Base-by-base conservation (phyloP, 148 eudicot species). In the Spergularia marina region DNA sequence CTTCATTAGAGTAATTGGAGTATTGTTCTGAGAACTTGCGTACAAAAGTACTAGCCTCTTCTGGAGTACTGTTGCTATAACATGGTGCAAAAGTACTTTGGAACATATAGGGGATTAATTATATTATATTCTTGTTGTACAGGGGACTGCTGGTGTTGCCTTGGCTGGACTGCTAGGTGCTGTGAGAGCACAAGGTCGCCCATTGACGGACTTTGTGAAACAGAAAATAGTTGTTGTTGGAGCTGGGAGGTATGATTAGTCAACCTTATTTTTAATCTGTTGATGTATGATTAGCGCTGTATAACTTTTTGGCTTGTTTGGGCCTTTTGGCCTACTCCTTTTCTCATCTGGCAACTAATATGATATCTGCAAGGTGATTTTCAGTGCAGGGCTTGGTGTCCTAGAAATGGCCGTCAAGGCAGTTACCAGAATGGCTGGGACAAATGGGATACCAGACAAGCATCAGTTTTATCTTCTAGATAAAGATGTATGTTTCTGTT, bases 71-170 rank as follows among this genome's bases (percentile, higher is more conserved):
- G 71, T 66, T 75, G 41, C 15, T 54, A 23, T 30, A 30, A 30
- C 36, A 0, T 30, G 36, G 36, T 30, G 4, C 36, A 30, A 30
- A 30, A 30, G 36, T 55, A 39, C 12, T 5, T 10, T 57, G 5
- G 39, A 68, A 16, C 62, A 8, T 10, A 7, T 56, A 47, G 49
- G 13, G 18, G 1, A n/a, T 47, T 54, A 15, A 10, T 67, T 54
- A 14, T 57, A 14, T 40, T 34, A 39, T 53, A 54, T 41, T 69
- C 23, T 51, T 71, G 25, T 64, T 72, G 39, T 79, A 15, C 69
- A 95, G 99, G 99, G 99, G 74, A 95, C 99, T 77, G 99, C 99
- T 78, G 96, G 99, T 76, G 97, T 95, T 78, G 99, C 99, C 65
- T 78, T 95, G 83, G 99, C 99, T 74, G 99, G 99, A 72, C 82